phyloP scores from a whole-genome alignment of 768 basidiomycete species.

The Boletus sp. region DNA sequence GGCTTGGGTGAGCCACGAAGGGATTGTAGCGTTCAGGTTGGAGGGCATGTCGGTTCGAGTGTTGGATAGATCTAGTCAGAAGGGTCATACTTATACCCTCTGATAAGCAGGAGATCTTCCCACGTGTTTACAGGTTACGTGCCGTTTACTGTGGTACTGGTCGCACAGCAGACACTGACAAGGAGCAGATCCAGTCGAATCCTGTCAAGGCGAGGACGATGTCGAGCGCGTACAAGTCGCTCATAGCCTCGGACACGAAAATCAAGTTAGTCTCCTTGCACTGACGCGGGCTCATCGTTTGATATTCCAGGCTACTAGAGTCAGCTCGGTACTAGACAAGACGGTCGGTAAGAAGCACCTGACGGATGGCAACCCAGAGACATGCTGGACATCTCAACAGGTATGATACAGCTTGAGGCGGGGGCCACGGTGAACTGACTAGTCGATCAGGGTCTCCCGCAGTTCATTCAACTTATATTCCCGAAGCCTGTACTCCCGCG shows the following conservation, averaged over 20 bases:
- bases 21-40: not conserved
- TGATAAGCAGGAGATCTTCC: not conserved
- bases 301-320: constrained; percentile 41
- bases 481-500: constrained; percentile 48
- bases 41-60: constrained; percentile 9
- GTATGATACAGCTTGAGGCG: constrained; percentile 33
- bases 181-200: not conserved
- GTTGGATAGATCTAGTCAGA: not conserved
- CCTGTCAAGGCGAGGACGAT: constrained; percentile 12
- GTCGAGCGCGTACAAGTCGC: constrained; percentile 17
- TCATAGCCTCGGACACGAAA: constrained; percentile 24
- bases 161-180: not conserved
- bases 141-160: not conserved
- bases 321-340: constrained; percentile 78
- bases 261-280: constrained; percentile 39
- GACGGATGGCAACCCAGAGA: constrained; percentile 68
- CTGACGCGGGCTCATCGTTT: constrained; percentile 11
- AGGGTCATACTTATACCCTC: not conserved
- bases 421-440: constrained; percentile 6
- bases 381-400: constrained; percentile 84
- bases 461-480: constrained; percentile 69
- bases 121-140: constrained; percentile 8
- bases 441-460: constrained; percentile 63
- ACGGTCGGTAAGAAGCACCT: constrained; percentile 67
- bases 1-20: constrained; percentile 17